Base-by-base conservation (phyloP, 805 yeast species). In the Spathaspora passalidarum region DNA sequence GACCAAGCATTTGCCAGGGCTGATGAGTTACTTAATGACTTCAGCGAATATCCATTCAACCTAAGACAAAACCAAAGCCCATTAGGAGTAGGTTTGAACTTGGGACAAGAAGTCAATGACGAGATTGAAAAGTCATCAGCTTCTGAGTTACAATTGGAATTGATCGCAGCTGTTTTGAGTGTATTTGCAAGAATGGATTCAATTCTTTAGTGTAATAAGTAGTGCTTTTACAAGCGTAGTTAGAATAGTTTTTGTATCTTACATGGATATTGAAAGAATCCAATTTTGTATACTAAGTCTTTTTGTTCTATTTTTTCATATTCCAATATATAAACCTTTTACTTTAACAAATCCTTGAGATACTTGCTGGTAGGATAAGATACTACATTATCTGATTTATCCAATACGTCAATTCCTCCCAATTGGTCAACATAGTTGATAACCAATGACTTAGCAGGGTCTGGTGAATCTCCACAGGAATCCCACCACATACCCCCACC, bases 401-500 rank as follows among this genome's bases (percentile, higher is more conserved):
- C 63, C 35, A 61, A 48, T 6, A 14, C 44, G 2, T 29, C 55
- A 13, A 39, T 18, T 6, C 60, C 61, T 2, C 61, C 72, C 4
- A 74, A 42, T 42, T 68, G 69, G 40, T 66, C 60, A 19, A 77
- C 75, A 64, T 79, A 82, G 3, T 63, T 66, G n/a, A 59, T 48
- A 8, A 82, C 54, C 21, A 81, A 59, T 0, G 82, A 77, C 14
- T 38, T 41, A 2, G 56, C 53, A 13, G 34, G 35, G 39, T 68
- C 54, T 1, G 32, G 26, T 40, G 63, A 56, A 56, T 89, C 96
- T 2, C 96, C 96, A 47, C 84, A 76, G 0, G 96, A 84, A 56
- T 92, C 97, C 98, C 98, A 92, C 84, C 88, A 91, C 80, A 94
- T 83, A 0, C 87, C 96, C 0, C 99, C 98, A 0, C 84, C 95